Evolutionary conservation across 2,329 filamentous ascomycete species (phyloP).

Genomic region (Clonostachys chloroleuca): DNA sequence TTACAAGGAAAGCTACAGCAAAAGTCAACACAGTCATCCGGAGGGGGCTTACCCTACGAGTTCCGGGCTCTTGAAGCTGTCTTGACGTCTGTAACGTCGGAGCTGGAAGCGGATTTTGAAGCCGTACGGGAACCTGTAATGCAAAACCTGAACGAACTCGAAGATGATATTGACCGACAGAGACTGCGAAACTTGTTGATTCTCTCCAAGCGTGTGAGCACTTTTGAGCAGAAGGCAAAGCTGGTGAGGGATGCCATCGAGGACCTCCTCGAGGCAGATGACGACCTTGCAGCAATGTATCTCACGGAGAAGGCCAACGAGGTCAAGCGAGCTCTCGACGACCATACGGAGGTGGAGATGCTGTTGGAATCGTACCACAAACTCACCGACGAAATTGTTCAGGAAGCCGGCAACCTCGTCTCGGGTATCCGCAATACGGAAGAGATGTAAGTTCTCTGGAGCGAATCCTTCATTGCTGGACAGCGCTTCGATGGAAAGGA

Average conservation of each 20-base stretch:
- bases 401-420: constrained; percentile 88
- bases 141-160: constrained; percentile 79
- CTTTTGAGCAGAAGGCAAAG: constrained; percentile 95
- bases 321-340: constrained; percentile 68
- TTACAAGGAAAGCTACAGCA: constrained; percentile 88
- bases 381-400: constrained; percentile 95
- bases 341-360: constrained; percentile 97
- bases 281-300: constrained; percentile 94
- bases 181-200: constrained; percentile 88
- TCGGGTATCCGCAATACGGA: constrained; percentile 96
- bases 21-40: constrained; percentile 53
- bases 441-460: constrained; percentile 69
- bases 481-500: not conserved
- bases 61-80: constrained; percentile 95
- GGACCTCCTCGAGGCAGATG: constrained; percentile 91
- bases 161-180: constrained; percentile 94
- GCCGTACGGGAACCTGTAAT: constrained; percentile 90
- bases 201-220: constrained; percentile 90
- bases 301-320: constrained; percentile 82
- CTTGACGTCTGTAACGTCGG: constrained; percentile 86
- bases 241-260: constrained; percentile 93
- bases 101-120: constrained; percentile 91
- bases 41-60: constrained; percentile 79
- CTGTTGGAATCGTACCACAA: constrained; percentile 96
- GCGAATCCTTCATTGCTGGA: not conserved